These are phyloP conservation scores for Entonaema liquescens DNA, from an alignment of 495 filamentous ascomycete species.

Conservation along the genomic window DNA sequence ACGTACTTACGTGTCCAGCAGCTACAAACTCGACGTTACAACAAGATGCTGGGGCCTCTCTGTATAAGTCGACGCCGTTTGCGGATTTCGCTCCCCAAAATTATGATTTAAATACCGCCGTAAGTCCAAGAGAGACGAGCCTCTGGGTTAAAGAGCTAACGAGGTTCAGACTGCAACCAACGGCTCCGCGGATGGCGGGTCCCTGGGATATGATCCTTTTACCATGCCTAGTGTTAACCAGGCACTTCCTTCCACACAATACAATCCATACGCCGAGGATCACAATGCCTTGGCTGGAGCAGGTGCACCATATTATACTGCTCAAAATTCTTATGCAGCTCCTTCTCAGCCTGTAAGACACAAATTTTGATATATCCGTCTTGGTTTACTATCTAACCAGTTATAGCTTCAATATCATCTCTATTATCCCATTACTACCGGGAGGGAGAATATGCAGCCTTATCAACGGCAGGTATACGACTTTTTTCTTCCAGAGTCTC, in stretches of 20 bases:
- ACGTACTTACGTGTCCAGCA: conserved; percentile 42
- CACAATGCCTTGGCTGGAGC: conserved; percentile 55
- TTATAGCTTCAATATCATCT: conserved; percentile 85
- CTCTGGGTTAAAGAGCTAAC: conserved; percentile 11
- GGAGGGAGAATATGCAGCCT: conserved; percentile 76
- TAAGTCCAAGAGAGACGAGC: conserved; percentile 50
- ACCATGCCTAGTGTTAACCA: conserved; percentile 63
- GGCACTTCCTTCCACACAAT: conserved; percentile 60
- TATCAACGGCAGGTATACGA: conserved; percentile 89
- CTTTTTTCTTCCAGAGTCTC: conserved; percentile 84
- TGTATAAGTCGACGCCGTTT: conserved; percentile 66
- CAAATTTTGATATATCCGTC: not conserved
- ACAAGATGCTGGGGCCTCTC: conserved; percentile 49
- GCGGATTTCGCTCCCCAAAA: conserved; percentile 82
- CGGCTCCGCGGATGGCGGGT: conserved; percentile 38
- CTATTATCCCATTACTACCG: conserved; percentile 86
- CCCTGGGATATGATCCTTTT: conserved; percentile 67
- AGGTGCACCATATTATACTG: conserved; percentile 60
- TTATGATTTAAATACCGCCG: conserved; percentile 71
- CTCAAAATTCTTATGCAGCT: conserved; percentile 54
- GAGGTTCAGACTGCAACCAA: conserved; percentile 36
- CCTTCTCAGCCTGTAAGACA: conserved; percentile 72
- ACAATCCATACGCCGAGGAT: conserved; percentile 75
- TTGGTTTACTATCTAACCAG: conserved; percentile 1
- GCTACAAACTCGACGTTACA: conserved; percentile 49